Evolutionary conservation across 805 yeast genomes (phyloP).

Genomic region (Spathaspora girioi): DNA sequence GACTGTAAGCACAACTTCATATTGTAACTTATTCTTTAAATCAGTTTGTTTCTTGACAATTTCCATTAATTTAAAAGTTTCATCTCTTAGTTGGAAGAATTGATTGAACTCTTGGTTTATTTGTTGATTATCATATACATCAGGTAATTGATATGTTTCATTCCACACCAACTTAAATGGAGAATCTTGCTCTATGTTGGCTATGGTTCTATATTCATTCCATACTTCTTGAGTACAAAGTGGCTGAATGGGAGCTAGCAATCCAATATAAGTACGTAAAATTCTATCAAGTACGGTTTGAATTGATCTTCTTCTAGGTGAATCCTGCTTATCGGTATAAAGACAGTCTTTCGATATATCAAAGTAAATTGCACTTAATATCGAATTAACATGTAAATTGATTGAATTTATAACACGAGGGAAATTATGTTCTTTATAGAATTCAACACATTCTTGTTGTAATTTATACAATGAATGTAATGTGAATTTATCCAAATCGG

Average conservation of each 20-base stretch:
- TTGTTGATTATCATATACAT: slow-evolving; percentile 25
- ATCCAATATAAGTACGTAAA: slow-evolving; percentile 56
- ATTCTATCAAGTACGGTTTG: slow-evolving; percentile 67
- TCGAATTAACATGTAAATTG: slow-evolving; percentile 68
- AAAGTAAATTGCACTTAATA: slow-evolving; percentile 79
- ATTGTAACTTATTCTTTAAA: slow-evolving; percentile 58
- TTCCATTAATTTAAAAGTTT: slow-evolving; percentile 52
- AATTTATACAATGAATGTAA: slow-evolving; percentile 53
- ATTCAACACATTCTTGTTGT: slow-evolving; percentile 33
- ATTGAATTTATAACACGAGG: slow-evolving; percentile 65
- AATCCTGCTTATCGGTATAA: slow-evolving; percentile 59
- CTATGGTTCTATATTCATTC: slow-evolving; percentile 47
- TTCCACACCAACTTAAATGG: slow-evolving; percentile 46
- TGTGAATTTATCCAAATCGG: slow-evolving; percentile 57
- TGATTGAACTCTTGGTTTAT: slow-evolving; percentile 43
- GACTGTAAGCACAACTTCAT: slow-evolving; percentile 31
- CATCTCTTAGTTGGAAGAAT: slow-evolving; percentile 47
- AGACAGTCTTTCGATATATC: slow-evolving; percentile 82
- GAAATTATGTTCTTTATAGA: slow-evolving; percentile 61
- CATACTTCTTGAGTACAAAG: slow-evolving; percentile 84
- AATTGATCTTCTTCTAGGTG: slow-evolving; percentile 50
- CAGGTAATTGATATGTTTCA: slow-evolving; percentile 27
- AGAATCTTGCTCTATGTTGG: slow-evolving; percentile 23
- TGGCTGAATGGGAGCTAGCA: slow-evolving; percentile 81
- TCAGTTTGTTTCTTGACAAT: slow-evolving; percentile 50